Conservation (phyloP, 1,284 basidiomycete genomes). For the Ganoderma leucocontextum region DNA sequence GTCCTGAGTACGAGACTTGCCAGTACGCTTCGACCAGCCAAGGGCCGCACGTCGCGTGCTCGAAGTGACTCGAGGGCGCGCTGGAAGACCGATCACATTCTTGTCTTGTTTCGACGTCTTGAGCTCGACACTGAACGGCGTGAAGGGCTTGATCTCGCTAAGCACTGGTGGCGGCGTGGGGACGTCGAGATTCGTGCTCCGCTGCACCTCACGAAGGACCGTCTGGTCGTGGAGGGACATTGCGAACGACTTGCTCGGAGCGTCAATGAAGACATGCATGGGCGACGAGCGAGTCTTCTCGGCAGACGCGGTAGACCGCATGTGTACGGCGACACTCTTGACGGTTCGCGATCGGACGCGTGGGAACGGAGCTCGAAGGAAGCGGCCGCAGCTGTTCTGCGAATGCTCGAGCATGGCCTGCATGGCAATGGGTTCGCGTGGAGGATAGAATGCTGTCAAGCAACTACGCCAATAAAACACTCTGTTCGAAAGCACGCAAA, state of each 20-base stretch:
- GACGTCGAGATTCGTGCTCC: too few species aligned
- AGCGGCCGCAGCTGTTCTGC: slow-evolving; percentile 73
- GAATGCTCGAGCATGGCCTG: slow-evolving; percentile 77
- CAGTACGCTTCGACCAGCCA: too few species aligned
- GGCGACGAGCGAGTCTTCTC: slow-evolving; percentile 45
- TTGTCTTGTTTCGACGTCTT: slow-evolving; percentile 36
- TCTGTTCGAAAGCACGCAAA: not conserved
- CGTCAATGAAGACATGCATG: slow-evolving; percentile 28
- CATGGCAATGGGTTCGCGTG: slow-evolving; percentile 69
- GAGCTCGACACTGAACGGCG: too few species aligned
- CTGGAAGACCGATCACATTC: slow-evolving; percentile 43
- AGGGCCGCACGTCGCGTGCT: too few species aligned
- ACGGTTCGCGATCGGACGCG: slow-evolving; percentile 72
- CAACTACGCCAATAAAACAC: slow-evolving; percentile 6
- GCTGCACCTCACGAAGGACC: too few species aligned
- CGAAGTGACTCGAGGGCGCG: too few species aligned
- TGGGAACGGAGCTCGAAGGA: slow-evolving; percentile 68
- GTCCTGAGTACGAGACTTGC: too few species aligned
- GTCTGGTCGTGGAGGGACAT: slow-evolving; percentile 26
- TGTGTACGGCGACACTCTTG: slow-evolving; percentile 74
- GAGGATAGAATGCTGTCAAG: slow-evolving; percentile 72
- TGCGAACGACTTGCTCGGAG: slow-evolving; percentile 30
- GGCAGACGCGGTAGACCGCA: slow-evolving; percentile 53
- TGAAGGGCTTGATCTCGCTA: too few species aligned
- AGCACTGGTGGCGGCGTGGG: too few species aligned